phyloP scores from a whole-genome alignment of 208 protist species.

The Leishmania guyanensis region DNA sequence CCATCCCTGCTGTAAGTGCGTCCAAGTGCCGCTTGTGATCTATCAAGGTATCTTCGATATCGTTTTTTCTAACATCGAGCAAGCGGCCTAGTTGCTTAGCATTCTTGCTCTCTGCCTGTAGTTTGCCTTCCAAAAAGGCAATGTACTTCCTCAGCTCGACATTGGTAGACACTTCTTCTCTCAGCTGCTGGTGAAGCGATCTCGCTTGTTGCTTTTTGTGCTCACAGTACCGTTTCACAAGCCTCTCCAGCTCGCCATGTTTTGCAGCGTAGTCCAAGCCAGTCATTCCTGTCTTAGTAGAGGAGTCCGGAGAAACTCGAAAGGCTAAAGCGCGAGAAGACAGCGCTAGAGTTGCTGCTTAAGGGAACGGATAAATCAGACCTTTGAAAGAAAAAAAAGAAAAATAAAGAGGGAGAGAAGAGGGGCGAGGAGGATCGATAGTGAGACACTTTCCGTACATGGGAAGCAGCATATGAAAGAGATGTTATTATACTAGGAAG shows the following conservation, averaged over 20 bases:
- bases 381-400: constrained; percentile 10
- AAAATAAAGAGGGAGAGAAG: constrained; percentile 12
- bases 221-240: constrained; percentile 20
- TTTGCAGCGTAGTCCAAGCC: background rate
- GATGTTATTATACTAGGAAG: background rate
- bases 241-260: constrained; percentile 22
- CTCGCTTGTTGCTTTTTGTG: constrained; percentile 14
- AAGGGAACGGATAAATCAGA: background rate
- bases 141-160: constrained; percentile 25
- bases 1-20: background rate
- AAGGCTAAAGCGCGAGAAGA: background rate
- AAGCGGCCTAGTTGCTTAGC: background rate
- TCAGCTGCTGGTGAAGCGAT: constrained; percentile 8
- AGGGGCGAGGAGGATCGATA: background rate
- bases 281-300: constrained; percentile 3
- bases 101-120: background rate
- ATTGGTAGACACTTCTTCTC: constrained; percentile 21
- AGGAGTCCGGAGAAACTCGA: background rate
- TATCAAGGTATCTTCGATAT: background rate
- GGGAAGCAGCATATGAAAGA: background rate
- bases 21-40: constrained; percentile 2
- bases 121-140: constrained; percentile 16
- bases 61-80: background rate
- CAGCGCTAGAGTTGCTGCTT: background rate
- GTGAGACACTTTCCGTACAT: background rate